Conservation (phyloP, 352 stramenopile genomes). For the Globisporangium irregulare region DNA sequence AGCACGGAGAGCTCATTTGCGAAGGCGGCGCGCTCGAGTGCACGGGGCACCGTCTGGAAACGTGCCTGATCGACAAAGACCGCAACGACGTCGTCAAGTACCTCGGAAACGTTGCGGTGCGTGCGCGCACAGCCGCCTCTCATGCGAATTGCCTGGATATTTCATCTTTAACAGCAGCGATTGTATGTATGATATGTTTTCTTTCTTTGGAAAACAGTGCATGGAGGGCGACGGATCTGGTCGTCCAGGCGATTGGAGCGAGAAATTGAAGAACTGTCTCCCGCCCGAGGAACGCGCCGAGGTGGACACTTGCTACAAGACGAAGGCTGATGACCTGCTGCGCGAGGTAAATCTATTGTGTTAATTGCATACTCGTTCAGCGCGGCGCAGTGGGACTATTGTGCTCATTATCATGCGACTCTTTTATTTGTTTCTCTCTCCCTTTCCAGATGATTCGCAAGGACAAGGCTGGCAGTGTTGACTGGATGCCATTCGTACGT, state of each 20-base stretch:
- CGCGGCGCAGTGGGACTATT: background rate
- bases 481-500: slow-evolving; percentile 80
- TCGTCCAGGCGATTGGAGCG: slow-evolving; percentile 61
- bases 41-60: slow-evolving; percentile 67
- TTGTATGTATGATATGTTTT: background rate
- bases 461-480: slow-evolving; percentile 40
- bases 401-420: background rate
- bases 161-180: background rate
- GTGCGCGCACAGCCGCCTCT: slow-evolving; percentile 9
- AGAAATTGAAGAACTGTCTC: slow-evolving; percentile 72
- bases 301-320: slow-evolving; percentile 62
- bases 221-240: slow-evolving; percentile 77
- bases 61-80: slow-evolving; percentile 74
- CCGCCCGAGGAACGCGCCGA: slow-evolving; percentile 49
- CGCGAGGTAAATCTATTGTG: slow-evolving; percentile 26
- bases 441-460: slow-evolving; percentile 54
- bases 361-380: background rate
- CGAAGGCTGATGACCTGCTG: slow-evolving; percentile 50
- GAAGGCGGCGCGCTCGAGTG: slow-evolving; percentile 67
- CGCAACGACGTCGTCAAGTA: slow-evolving; percentile 74
- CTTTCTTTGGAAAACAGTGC: slow-evolving; percentile 32
- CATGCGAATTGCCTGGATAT: background rate
- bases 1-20: slow-evolving; percentile 56
- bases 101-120: slow-evolving; percentile 65
- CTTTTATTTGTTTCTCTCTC: background rate